Evolutionary conservation across 2,329 filamentous ascomycete genomes (phyloP).

Genomic region (Aspergillus sp.): DNA sequence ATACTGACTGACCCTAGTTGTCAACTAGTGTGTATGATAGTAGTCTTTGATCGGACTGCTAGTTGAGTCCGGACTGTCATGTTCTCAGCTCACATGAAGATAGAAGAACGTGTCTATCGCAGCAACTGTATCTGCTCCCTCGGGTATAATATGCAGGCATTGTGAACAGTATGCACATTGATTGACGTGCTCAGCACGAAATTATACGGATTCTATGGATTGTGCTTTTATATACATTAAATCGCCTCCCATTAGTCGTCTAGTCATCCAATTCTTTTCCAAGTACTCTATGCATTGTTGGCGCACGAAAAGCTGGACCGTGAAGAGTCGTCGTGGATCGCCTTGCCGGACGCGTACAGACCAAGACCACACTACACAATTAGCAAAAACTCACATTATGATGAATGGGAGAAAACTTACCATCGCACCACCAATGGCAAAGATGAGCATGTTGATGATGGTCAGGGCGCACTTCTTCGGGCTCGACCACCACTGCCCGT

Average conservation of each 20-base stretch:
- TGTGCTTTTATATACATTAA: conserved; percentile 2
- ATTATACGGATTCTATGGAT: not conserved
- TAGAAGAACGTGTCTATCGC: too few species aligned
- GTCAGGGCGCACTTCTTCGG: conserved; percentile 49
- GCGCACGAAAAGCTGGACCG: conserved; percentile 43
- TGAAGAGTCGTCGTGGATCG: conserved; percentile 36
- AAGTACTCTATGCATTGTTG: conserved; percentile 27
- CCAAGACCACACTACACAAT: conserved; percentile 35
- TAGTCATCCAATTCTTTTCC: not conserved
- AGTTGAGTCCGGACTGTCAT: too few species aligned
- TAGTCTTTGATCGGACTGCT: too few species aligned
- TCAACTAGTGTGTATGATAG: too few species aligned
- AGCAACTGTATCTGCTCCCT: too few species aligned
- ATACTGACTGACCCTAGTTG: too few species aligned
- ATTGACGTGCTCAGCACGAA: not conserved
- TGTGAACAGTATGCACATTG: not conserved
- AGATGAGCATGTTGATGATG: conserved; percentile 47
- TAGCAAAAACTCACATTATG: not conserved
- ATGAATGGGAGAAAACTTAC: conserved; percentile 14
- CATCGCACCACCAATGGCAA: conserved; percentile 36
- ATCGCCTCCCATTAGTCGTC: not conserved
- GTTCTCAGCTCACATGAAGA: too few species aligned
- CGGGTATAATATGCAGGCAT: not conserved
- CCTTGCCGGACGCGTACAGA: conserved; percentile 40
- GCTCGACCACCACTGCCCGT: conserved; percentile 43